A percentile compares a stretch with the other conserved stretches of the same genome.
phyloP scores from a whole-genome alignment of 768 basidiomycete species.

The Baorangia bicolor region DNA sequence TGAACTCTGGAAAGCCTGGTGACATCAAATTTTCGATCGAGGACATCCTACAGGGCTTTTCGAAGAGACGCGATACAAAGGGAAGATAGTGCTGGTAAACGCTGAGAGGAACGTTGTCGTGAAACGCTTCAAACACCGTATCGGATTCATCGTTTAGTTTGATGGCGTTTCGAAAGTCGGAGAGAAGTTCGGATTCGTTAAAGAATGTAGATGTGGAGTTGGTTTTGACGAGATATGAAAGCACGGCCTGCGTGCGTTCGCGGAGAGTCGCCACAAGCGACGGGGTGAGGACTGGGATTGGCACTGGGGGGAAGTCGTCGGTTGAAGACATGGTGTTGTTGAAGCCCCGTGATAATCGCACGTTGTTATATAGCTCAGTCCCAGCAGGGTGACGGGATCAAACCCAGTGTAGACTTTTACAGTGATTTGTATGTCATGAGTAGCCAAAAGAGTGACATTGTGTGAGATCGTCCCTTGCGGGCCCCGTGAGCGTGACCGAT shows the following conservation, averaged over 20 bases:
- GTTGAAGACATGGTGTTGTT: constrained; percentile 7
- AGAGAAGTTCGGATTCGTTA: constrained; percentile 12
- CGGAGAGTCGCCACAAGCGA: constrained; percentile 16
- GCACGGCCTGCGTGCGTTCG: constrained; percentile 21
- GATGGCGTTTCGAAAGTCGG: constrained; percentile 12
- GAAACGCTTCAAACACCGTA: constrained; percentile 6
- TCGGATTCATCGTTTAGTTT: not conserved
- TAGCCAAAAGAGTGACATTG: too few species aligned
- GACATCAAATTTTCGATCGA: constrained; percentile 24
- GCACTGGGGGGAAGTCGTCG: constrained; percentile 15
- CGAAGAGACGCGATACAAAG: constrained; percentile 20
- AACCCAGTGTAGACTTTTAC: too few species aligned
- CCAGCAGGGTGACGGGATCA: too few species aligned
- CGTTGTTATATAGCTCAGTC: not conserved
- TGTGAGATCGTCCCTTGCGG: too few species aligned
- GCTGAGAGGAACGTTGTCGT: constrained; percentile 17
- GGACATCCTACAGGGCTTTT: constrained; percentile 17
- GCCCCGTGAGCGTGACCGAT: too few species aligned
- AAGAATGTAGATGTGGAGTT: constrained; percentile 21
- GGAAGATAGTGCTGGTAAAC: constrained; percentile 19
- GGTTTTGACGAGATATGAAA: constrained; percentile 22
- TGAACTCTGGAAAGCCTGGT: constrained; percentile 21
- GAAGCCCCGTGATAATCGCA: not conserved
- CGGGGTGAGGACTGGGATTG: constrained; percentile 11
- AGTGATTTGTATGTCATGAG: too few species aligned